Evolutionary conservation across 163 green algal genomes (phyloP).

Genomic region (Botryococcus braunii): DNA sequence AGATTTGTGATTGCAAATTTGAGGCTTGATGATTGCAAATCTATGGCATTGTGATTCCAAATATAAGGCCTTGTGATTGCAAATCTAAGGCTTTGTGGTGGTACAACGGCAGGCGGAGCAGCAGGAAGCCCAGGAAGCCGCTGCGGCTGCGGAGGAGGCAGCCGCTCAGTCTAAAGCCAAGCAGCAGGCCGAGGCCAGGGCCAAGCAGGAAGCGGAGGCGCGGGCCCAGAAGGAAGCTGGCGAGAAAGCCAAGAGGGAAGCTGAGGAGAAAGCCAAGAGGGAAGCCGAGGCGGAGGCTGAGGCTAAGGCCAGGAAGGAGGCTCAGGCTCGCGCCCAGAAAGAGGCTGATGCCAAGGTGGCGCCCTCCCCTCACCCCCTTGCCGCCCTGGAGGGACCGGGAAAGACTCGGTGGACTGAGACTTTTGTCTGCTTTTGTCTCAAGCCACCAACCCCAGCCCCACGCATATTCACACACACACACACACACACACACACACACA

Average conservation of each 20-base stretch:
- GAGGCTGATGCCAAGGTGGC: neutral
- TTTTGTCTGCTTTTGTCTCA: neutral
- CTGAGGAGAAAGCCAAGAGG: slow-evolving; percentile 12
- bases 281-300: slow-evolving; percentile 8
- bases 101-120: neutral
- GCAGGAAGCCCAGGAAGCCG: slow-evolving; percentile 2
- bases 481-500: slow-evolving; percentile 5
- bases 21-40: too few species aligned
- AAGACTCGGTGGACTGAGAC: slow-evolving; percentile 8
- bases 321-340: neutral
- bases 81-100: neutral
- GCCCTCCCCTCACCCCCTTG: neutral
- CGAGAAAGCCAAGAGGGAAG: neutral
- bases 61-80: neutral
- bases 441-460: too few species aligned
- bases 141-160: slow-evolving; percentile 12
- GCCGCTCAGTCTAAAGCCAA: slow-evolving; percentile 10
- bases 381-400: neutral
- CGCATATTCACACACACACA: neutral
- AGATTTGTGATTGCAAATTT: too few species aligned
- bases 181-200: slow-evolving; percentile 8
- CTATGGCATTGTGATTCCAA: neutral
- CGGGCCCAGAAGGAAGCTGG: neutral
- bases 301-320: slow-evolving; percentile 1
- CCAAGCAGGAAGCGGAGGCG: neutral